Percentiles rank a stretch among this genome's conserved stretches.
phyloP scores from a whole-genome alignment of 78 protist genomes.

The Pelomyxa schiedti region DNA sequence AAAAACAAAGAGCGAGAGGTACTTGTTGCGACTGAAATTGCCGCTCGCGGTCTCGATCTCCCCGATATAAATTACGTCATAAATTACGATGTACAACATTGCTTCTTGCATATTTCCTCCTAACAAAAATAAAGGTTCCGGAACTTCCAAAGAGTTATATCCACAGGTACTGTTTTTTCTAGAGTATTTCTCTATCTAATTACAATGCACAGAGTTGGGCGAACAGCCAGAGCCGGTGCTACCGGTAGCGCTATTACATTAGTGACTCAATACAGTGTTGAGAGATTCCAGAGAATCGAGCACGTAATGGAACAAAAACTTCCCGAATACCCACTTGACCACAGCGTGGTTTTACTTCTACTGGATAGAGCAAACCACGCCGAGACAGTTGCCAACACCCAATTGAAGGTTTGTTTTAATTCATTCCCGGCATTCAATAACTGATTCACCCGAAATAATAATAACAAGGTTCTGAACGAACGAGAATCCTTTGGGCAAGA shows the following conservation, averaged over 20 bases:
- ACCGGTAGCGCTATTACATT: slow-evolving; percentile 78
- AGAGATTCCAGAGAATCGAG: slow-evolving; percentile 84
- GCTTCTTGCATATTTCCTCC: too few species aligned
- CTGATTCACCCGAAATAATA: too few species aligned
- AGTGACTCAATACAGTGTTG: slow-evolving; percentile 94
- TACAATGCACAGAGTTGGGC: slow-evolving; percentile 95
- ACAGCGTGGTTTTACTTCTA: slow-evolving; percentile 51
- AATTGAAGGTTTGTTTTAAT: too few species aligned
- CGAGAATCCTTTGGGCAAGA: too few species aligned
- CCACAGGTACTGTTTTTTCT: background rate
- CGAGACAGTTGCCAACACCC: too few species aligned
- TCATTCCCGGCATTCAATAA: too few species aligned
- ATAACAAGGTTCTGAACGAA: too few species aligned
- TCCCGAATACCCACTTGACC: slow-evolving; percentile 36
- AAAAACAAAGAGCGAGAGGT: slow-evolving; percentile 9
- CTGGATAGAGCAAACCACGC: too few species aligned
- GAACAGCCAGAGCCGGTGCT: slow-evolving; percentile 95
- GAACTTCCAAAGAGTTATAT: too few species aligned
- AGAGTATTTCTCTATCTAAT: slow-evolving; percentile 46
- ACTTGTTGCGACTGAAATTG: slow-evolving; percentile 84
- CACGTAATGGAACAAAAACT: slow-evolving; percentile 59
- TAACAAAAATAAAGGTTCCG: background rate
- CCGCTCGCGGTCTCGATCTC: slow-evolving; percentile 93
- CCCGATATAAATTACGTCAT: slow-evolving; percentile 87
- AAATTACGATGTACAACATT: slow-evolving; percentile 88